Base-by-base conservation (phyloP, 2,329 filamentous ascomycete species). In the Cercospora citrullina region DNA sequence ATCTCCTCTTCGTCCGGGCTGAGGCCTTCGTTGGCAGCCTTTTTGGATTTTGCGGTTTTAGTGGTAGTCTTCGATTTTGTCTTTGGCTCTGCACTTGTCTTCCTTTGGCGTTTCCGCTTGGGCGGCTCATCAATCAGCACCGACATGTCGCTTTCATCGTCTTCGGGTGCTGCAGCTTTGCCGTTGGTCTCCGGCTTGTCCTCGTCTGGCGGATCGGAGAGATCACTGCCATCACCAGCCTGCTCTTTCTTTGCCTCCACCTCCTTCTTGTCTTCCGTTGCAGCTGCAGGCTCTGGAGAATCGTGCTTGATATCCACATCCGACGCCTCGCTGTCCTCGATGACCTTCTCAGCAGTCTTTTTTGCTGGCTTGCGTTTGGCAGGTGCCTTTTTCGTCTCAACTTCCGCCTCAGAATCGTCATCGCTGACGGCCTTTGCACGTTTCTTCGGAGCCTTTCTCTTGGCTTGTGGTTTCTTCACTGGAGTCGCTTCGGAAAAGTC, bases 81-180 rank as follows among this genome's bases (percentile, higher is more conserved):
- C 63, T 75, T 69, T 1, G 78, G 26, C 69, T 77, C 63, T 62
- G 78, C 74, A 7, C 71, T 71, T 68, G 76, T 76, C 69, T 75
- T 81, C 75, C 76, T 84, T 77, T 69, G 79, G 45, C 75, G 82
- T 72, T 87, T 89, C 72, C 84, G 86, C 76, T 85, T 87, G 30
- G 84, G 87, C 9, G 87, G 87, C 2, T 94, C 91, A 76, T 97
- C 94, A 48, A 95, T 82, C n/a, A 97, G 84, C 4, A 87, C 85
- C 0, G 91, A 94, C 79, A 93, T 82, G 64, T 91, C 90, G 75
- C 85, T 89, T 58, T 89, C 80, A 23, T 76, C 75, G 61, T 72
- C 67, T 10, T 75, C 75, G 21, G 62, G 51, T 6, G 68, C 67
- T 7, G 53, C 53, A 12, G 68, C 18, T 45, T 69, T 65, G 21